These are phyloP conservation scores for Cladosporium sphaerospermum DNA, from an alignment of 2,329 filamentous ascomycete species.

Conservation along the genomic window DNA sequence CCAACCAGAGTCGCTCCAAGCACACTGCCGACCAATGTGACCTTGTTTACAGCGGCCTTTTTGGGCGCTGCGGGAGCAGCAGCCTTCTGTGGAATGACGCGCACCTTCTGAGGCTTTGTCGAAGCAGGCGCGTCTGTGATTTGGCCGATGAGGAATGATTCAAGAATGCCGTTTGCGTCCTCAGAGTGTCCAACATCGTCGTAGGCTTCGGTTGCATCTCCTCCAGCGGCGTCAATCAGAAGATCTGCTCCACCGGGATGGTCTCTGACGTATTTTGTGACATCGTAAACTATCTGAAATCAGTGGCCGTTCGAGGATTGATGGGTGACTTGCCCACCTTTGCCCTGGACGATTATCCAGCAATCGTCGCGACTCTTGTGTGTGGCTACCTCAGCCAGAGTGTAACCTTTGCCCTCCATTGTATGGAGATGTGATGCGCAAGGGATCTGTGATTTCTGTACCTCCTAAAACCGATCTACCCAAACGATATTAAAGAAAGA, in stretches of 20 bases:
- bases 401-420: constrained; percentile 1
- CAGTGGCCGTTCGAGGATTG: neutral
- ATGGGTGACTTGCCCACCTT: constrained; percentile 23
- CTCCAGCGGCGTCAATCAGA: constrained; percentile 93
- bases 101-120: constrained; percentile 1
- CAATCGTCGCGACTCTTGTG: constrained; percentile 95
- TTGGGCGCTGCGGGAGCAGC: neutral
- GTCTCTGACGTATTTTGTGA: constrained; percentile 90
- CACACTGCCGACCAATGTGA: constrained; percentile 1
- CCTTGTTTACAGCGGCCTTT: constrained; percentile 80
- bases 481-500: too few species aligned
- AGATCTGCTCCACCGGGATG: constrained; percentile 92
- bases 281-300: constrained; percentile 61
- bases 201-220: constrained; percentile 86
- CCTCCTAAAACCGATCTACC: too few species aligned
- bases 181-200: constrained; percentile 65
- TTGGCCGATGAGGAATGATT: constrained; percentile 33
- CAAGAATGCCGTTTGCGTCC: constrained; percentile 39
- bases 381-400: constrained; percentile 76
- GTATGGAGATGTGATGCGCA: too few species aligned
- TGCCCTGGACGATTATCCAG: constrained; percentile 94
- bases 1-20: constrained; percentile 4
- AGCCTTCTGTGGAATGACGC: constrained; percentile 4
- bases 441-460: too few species aligned
- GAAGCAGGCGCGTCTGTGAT: constrained; percentile 20